These are phyloP conservation scores for Paecilomyces dactylethromorphus DNA, from an alignment of 2,329 filamentous ascomycete genomes.

Conservation along the genomic window DNA sequence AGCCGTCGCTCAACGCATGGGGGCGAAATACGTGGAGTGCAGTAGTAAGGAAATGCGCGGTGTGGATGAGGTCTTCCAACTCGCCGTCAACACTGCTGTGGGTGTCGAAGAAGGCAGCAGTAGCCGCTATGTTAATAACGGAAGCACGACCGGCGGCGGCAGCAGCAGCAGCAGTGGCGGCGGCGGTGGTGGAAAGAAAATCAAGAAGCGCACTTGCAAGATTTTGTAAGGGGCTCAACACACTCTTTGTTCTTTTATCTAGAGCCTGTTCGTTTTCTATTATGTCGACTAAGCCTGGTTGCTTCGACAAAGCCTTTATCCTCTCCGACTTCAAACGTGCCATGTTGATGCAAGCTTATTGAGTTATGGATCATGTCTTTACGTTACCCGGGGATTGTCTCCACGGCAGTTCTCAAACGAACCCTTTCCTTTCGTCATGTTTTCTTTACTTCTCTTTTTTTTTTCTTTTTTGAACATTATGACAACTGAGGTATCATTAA, in stretches of 20 bases:
- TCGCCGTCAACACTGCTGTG: constrained; percentile 83
- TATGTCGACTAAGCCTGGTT: neutral
- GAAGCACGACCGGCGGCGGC: constrained; percentile 37
- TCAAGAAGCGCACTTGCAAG: constrained; percentile 79
- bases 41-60: constrained; percentile 96
- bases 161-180: no score
- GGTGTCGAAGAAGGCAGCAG: constrained; percentile 60
- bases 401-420: neutral
- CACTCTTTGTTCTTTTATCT: neutral
- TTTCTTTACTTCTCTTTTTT: constrained; percentile 6
- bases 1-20: constrained; percentile 86
- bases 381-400: neutral
- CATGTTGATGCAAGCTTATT: neutral
- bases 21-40: constrained; percentile 93
- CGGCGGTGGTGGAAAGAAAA: constrained; percentile 48
- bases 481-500: neutral
- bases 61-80: constrained; percentile 93
- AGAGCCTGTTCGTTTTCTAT: neutral
- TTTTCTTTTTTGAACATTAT: constrained; percentile 3
- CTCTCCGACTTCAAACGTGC: neutral
- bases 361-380: constrained; percentile 5
- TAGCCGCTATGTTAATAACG: constrained; percentile 18
- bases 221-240: constrained; percentile 54
- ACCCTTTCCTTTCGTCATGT: neutral
- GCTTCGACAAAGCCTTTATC: neutral